These are phyloP conservation scores for Fusarium torulosum DNA, from an alignment of 2,329 filamentous ascomycete genomes.

Conservation along the genomic window DNA sequence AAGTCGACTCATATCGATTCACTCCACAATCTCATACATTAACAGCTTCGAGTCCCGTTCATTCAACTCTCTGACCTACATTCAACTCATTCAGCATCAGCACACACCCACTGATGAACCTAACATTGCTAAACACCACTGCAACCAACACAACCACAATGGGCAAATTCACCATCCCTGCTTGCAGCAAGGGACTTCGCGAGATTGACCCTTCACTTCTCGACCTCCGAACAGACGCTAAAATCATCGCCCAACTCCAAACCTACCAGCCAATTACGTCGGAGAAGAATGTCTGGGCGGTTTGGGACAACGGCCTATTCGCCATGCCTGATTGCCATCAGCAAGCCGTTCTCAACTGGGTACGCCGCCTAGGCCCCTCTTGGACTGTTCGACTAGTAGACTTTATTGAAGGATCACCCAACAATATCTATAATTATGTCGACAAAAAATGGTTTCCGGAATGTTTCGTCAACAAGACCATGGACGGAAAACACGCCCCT, in stretches of 20 bases:
- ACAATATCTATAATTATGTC: constrained; percentile 55
- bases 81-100: neutral
- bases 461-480: constrained; percentile 48
- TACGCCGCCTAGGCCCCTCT: constrained; percentile 54
- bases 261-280: constrained; percentile 51
- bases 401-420: constrained; percentile 52
- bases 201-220: constrained; percentile 9
- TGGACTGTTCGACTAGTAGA: constrained; percentile 60
- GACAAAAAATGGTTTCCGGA: constrained; percentile 48
- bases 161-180: constrained; percentile 14
- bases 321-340: constrained; percentile 55
- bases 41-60: accelerated
- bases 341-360: constrained; percentile 58
- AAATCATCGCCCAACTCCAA: constrained; percentile 50
- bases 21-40: neutral
- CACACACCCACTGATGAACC: too few relatives aligned
- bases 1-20: constrained; percentile 21
- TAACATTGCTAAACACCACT: neutral
- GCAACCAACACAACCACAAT: constrained; percentile 1
- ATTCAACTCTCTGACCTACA: accelerated
- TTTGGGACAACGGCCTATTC: constrained; percentile 57
- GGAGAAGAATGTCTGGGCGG: constrained; percentile 61
- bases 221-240: constrained; percentile 49
- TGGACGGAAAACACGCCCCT: constrained; percentile 56
- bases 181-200: constrained; percentile 15